Base-by-base conservation (phyloP, 768 basidiomycete species). In the Termitomyces bulborhizus region DNA sequence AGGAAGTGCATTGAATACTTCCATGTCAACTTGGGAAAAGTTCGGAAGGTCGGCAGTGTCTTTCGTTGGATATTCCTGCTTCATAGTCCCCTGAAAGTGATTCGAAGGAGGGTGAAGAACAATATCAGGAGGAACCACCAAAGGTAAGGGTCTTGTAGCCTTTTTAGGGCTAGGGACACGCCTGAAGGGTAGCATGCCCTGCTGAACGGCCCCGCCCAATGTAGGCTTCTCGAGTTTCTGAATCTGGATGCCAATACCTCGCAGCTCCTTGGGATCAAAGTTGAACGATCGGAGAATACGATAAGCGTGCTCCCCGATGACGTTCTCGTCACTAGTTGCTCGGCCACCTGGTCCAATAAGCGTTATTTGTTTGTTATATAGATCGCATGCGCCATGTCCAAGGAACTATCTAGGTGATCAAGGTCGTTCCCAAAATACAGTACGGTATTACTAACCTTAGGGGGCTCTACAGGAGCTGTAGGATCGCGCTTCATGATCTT, bases 181-280 rank as follows among this genome's bases (percentile, higher is more conserved):
- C 39, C 59, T 74, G 68, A 95, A 95, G 0, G 78, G 73, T 29
- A 93, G 68, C 12, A 74, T 73, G 2, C 72, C 78, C 65, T 93
- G 93, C 15, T 76, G 73, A 9, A 66, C 63, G 13, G 60, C 63
- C 24, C 65, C 64, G 3, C 63, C 53, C 2, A 66, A 71, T 1
- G 71, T 69, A 15, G 66, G 62, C 6, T 77, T 73, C 69, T 97
- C 93, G 4, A 98, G 77, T 66, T 94, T 98, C 63, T 88, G 85
- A 12, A 98, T 82, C 63, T 95, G 93, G 7, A 98, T 86, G 0
- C 91, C 93, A 54, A 98, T 81, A 1, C 96, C 96, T 21, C 96
- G 80, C n/a, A 98, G 72, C 58, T 98, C 96, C 56, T 75, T 81
- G 0, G 93, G 84, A 58, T 93, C 88, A 48, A 97, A 87, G 37